Percentiles rank a stretch among this genome's conserved stretches.
Evolutionary conservation across 192 early-diverging fungal species (phyloP).

Genomic region (Coemansia pectinata): DNA sequence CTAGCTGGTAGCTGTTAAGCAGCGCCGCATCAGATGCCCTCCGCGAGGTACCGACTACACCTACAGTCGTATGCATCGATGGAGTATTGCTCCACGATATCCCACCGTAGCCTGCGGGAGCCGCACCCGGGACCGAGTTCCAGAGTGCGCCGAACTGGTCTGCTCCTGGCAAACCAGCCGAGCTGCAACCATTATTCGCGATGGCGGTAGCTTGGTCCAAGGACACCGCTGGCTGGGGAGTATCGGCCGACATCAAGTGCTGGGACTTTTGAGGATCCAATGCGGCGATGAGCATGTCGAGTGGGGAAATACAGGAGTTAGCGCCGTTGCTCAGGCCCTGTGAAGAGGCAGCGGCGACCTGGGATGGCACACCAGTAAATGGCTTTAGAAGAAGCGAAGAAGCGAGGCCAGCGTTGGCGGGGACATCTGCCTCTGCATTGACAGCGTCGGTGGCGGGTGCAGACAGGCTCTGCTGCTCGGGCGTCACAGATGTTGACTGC

Average conservation of each 20-base stretch:
- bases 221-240: constrained; percentile 1
- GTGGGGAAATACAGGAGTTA: constrained; percentile 27
- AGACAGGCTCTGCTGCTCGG: background rate
- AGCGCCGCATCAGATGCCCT: constrained; percentile 23
- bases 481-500: background rate
- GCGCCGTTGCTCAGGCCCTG: constrained; percentile 29
- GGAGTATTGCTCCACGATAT: constrained; percentile 12
- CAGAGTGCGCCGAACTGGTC: background rate
- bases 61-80: background rate
- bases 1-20: constrained; percentile 31
- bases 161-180: background rate
- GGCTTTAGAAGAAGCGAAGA: constrained; percentile 49
- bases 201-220: background rate
- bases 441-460: background rate
- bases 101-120: background rate
- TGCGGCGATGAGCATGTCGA: constrained; percentile 53
- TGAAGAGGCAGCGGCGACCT: constrained; percentile 10
- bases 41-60: background rate
- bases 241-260: background rate
- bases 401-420: background rate
- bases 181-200: background rate
- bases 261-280: constrained; percentile 36
- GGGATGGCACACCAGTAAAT: constrained; percentile 2
- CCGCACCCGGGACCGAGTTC: background rate
- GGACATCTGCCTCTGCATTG: background rate